Conservation (phyloP, 305 asterid genomes). For the Solanum hybrid region DNA sequence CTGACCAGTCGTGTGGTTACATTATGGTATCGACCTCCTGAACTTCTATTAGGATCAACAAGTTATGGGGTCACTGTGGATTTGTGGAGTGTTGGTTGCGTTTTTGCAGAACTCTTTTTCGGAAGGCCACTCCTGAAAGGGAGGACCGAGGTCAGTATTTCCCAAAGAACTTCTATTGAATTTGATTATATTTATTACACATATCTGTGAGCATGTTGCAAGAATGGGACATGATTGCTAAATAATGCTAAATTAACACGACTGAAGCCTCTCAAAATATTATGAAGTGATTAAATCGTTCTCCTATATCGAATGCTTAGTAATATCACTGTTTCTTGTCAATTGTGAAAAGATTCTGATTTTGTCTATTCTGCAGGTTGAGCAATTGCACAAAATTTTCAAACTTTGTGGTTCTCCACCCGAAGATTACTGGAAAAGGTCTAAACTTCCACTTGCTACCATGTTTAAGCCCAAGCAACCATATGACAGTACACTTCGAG, state of each 20-base stretch:
- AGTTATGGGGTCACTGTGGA: slow-evolving; percentile 62
- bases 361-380: slow-evolving; percentile 43
- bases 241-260: not conserved
- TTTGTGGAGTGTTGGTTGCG: slow-evolving; percentile 90
- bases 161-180: not conserved
- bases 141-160: slow-evolving; percentile 56
- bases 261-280: not conserved
- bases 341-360: not conserved
- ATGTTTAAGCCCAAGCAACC: slow-evolving; percentile 88
- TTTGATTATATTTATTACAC: not conserved
- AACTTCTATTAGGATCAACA: slow-evolving; percentile 77
- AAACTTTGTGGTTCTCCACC: slow-evolving; percentile 76
- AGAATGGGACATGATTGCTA: not conserved
- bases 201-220: not conserved
- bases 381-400: slow-evolving; percentile 89
- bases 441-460: slow-evolving; percentile 63
- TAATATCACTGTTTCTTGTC: not conserved
- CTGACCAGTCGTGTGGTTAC: slow-evolving; percentile 89
- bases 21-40: slow-evolving; percentile 90
- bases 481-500: slow-evolving; percentile 60
- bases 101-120: slow-evolving; percentile 72
- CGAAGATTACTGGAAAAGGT: slow-evolving; percentile 74
- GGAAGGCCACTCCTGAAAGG: slow-evolving; percentile 89
- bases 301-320: not conserved
- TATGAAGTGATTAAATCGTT: not conserved